Evolutionary conservation across 75 land plant genomes (phyloP).

Genomic region (Isoetes taiwanensis): DNA sequence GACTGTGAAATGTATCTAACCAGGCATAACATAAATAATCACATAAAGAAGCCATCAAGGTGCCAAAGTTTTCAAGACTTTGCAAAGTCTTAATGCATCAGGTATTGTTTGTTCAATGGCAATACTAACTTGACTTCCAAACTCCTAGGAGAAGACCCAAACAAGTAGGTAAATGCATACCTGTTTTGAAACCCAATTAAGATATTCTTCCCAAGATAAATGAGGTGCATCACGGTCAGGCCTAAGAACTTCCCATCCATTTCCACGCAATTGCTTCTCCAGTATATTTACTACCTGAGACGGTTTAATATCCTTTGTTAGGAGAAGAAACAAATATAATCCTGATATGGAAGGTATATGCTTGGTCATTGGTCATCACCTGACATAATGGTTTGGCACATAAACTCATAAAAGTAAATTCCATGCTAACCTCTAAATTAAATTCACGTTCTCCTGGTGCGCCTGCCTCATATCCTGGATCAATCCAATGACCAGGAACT

Average conservation of each 20-base stretch:
- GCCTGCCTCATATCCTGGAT: conserved; percentile 26
- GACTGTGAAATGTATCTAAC: no score
- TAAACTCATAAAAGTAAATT: background rate
- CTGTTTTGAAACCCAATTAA: conserved; percentile 39
- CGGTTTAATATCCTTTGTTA: no score
- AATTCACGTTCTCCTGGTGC: conserved; percentile 42
- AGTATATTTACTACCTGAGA: conserved; percentile 26
- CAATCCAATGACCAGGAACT: conserved; percentile 37
- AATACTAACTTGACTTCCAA: background rate
- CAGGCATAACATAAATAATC: no score
- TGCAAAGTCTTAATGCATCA: background rate
- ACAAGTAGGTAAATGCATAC: background rate
- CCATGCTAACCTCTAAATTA: conserved; percentile 22
- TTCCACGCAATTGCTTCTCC: conserved; percentile 22
- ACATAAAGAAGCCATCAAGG: background rate
- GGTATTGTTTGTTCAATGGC: background rate
- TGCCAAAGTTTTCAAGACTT: background rate
- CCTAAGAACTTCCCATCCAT: conserved; percentile 37
- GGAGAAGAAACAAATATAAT: no score
- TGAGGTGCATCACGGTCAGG: conserved; percentile 36
- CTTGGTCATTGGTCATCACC: no score
- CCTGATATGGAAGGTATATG: no score
- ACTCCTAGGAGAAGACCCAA: background rate
- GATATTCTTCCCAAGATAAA: conserved; percentile 30
- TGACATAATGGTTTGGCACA: background rate